Evolutionary conservation across 371 early-diverging fungal species (phyloP), one percentile per base, ranked within the genome.

Genomic region (Phascolomyces articulosus): DNA sequence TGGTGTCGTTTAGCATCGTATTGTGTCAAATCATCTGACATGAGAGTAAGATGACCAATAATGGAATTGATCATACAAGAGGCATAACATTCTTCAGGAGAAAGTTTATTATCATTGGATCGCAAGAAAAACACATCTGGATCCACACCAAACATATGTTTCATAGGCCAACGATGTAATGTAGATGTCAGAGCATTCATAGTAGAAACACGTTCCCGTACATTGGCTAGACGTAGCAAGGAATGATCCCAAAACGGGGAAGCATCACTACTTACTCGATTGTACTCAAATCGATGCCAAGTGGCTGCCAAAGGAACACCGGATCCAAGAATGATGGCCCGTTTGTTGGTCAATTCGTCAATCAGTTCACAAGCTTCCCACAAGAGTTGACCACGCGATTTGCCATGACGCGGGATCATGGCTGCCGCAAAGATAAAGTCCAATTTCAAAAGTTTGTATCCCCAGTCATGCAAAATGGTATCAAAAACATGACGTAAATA

Each of bases 371-470:
- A 68, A 3, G 83, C 68, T 21, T 83, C 83, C 75, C 78, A 83
- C 73, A 80, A 70, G 47, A 80, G 71, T 55, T 83, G 78, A 26
- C 80, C 80, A 0, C 80, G 76, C 6, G 80, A 66, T 59, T 83
- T 83, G 49, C 78, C 77, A 7, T 72, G 66, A 9, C 77, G 62
- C 0, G 83, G 74, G 0, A 75, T 62, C 58, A 72, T 78, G 40
- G 83, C 80, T 9, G 80, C 77, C 1, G 78, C 78, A 69, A 83
- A 83, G 20, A 83, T 48, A 60, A 83, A 83, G 40, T 83, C 83
- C 20, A 83, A 63, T 47, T 83, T 83, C n/a, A 83, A 70, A 26
- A 83, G 61, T 23, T 60, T 62, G 58, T 74, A 83, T 0, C 80
- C 80, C 80, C 80, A 83, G 8, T 73, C 68, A 24, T 78, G 65